phyloP scores from a whole-genome alignment of 2,329 filamentous ascomycete species.

The Arachnomyces sp. region DNA sequence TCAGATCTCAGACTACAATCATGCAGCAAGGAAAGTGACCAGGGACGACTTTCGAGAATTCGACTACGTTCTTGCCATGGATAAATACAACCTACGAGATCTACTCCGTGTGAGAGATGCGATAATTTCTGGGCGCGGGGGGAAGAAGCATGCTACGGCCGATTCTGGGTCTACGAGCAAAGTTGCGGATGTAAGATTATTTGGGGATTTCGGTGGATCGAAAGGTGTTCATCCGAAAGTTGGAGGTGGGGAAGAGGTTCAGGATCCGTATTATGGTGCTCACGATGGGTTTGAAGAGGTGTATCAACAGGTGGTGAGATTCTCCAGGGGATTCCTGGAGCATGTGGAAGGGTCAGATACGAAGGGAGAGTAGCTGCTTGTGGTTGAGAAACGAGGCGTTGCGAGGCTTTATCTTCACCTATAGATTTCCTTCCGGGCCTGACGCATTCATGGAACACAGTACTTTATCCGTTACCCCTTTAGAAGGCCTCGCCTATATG shows the following conservation, averaged over 20 bases:
- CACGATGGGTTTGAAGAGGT: constrained; percentile 71
- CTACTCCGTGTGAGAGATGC: constrained; percentile 40
- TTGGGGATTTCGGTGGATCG: constrained; percentile 69
- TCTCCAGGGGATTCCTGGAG: constrained; percentile 68
- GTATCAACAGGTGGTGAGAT: constrained; percentile 75
- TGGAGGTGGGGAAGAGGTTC: constrained; percentile 58
- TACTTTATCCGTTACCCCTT: too few relatives aligned
- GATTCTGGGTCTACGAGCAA: constrained; percentile 26
- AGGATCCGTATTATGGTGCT: constrained; percentile 91
- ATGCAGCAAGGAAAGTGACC: constrained; percentile 66
- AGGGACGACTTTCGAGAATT: constrained; percentile 72
- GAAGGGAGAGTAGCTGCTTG: too few relatives aligned
- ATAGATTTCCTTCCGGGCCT: too few relatives aligned
- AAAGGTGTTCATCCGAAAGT: constrained; percentile 32
- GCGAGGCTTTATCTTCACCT: too few relatives aligned
- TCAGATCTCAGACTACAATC: constrained; percentile 68
- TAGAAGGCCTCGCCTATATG: too few relatives aligned
- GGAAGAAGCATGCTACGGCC: constrained; percentile 28
- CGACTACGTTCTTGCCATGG: constrained; percentile 95
- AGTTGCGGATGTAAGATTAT: constrained; percentile 61
- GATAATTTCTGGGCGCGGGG: constrained; percentile 10
- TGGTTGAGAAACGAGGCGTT: too few relatives aligned
- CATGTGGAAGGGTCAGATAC: constrained; percentile 33
- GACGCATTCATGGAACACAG: too few relatives aligned
- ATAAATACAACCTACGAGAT: constrained; percentile 69